A percentile compares a stretch with the other conserved stretches of the same genome.
phyloP scores from a whole-genome alignment of 163 green algal genomes.

The Chloromonas sp. region DNA sequence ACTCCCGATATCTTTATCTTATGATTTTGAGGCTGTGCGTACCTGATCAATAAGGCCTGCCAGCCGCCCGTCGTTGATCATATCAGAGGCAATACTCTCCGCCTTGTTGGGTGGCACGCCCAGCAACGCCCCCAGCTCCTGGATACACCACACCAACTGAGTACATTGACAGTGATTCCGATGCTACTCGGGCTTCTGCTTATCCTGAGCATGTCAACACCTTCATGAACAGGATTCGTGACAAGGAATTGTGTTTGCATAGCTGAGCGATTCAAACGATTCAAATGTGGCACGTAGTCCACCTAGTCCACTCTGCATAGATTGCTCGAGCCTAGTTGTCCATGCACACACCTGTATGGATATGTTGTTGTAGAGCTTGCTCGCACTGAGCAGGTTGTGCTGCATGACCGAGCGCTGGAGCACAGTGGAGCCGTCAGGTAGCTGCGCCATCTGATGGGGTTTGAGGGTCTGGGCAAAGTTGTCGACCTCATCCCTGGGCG shows the following conservation, averaged over 20 bases:
- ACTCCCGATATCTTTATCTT: too few species aligned
- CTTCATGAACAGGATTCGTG: too few species aligned
- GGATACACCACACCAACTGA: not conserved
- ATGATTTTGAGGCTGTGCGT: not conserved
- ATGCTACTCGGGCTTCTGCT: too few species aligned
- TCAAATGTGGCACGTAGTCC: not conserved
- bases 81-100: constrained; percentile 65
- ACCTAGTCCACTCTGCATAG: not conserved
- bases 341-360: constrained; percentile 27
- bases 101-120: constrained; percentile 67
- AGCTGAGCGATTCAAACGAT: too few species aligned
- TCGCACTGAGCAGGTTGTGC: constrained; percentile 90
- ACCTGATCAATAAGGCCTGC: constrained; percentile 74
- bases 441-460: constrained; percentile 73
- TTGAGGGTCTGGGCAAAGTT: constrained; percentile 73
- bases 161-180: too few species aligned
- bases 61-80: constrained; percentile 78
- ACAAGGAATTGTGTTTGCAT: too few species aligned
- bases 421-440: constrained; percentile 78
- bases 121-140: constrained; percentile 84
- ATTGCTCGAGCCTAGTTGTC: too few species aligned
- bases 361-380: constrained; percentile 95
- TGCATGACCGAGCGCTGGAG: constrained; percentile 78
- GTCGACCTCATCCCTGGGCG: constrained; percentile 62
- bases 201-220: too few species aligned